A percentile compares a stretch with the other conserved stretches of the same genome.
These are phyloP conservation scores for Daldinia decipiens DNA, from an alignment of 495 filamentous ascomycete species.

Conservation along the genomic window DNA sequence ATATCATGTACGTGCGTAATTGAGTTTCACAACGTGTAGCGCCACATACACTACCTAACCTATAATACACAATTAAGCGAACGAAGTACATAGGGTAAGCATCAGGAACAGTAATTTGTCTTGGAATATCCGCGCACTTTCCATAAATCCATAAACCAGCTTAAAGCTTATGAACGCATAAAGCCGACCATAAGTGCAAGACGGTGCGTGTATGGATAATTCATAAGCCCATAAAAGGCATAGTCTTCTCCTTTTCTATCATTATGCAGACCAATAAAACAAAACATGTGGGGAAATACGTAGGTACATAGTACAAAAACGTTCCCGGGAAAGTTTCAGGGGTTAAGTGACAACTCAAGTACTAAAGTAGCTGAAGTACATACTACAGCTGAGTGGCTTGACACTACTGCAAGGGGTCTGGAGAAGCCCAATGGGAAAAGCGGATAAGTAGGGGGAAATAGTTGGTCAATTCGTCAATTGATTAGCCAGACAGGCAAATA, in stretches of 20 bases:
- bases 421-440: conserved; percentile 16
- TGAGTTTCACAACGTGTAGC: not conserved
- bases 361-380: conserved; percentile 13
- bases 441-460: not conserved
- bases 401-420: conserved; percentile 40
- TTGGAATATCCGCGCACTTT: not conserved
- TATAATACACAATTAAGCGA: not conserved
- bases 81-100: conserved; percentile 1
- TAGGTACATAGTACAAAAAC: too few species aligned
- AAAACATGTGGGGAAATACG: conserved; percentile 1
- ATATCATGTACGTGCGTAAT: conserved; percentile 1
- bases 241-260: conserved; percentile 26
- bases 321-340: conserved; percentile 26
- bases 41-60: not conserved
- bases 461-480: conserved; percentile 5
- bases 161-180: conserved; percentile 31
- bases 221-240: conserved; percentile 14
- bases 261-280: conserved; percentile 24
- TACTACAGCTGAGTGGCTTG: conserved; percentile 22
- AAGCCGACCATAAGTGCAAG: conserved; percentile 26
- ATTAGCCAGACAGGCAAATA: conserved; percentile 19
- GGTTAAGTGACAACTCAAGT: conserved; percentile 4
- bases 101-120: not conserved
- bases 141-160: not conserved
- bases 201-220: not conserved